Percentiles rank a stretch among this genome's conserved stretches.
phyloP scores from a whole-genome alignment of 2,329 filamentous ascomycete species.

The Pseudopyricularia cyperi region DNA sequence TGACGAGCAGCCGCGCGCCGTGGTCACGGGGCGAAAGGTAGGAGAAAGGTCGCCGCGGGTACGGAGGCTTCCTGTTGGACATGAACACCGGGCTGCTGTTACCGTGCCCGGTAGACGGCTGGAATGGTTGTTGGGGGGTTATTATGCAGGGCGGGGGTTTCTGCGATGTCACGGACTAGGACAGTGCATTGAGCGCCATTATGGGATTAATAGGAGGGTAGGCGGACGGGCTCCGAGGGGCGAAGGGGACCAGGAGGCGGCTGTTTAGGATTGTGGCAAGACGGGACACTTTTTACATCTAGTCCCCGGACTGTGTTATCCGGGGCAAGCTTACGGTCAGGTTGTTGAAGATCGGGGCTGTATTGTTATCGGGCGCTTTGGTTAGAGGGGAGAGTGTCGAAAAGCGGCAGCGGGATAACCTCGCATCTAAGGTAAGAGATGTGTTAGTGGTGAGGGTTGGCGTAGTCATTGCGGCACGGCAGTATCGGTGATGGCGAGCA shows the following conservation, averaged over 20 bases:
- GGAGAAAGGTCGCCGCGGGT: slow-evolving; percentile 19
- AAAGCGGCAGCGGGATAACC: too few relatives aligned
- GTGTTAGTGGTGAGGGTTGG: too few relatives aligned
- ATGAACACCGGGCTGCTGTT: slow-evolving; percentile 14
- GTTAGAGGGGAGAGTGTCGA: too few relatives aligned
- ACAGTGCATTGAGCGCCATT: slow-evolving; percentile 16
- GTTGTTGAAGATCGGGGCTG: not conserved
- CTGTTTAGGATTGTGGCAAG: slow-evolving; percentile 17
- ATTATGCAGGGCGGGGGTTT: slow-evolving; percentile 17
- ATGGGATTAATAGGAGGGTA: slow-evolving; percentile 9
- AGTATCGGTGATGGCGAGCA: too few relatives aligned
- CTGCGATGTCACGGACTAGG: slow-evolving; percentile 14
- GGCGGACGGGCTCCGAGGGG: slow-evolving; percentile 19
- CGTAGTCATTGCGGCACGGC: too few relatives aligned
- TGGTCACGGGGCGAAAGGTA: too few relatives aligned
- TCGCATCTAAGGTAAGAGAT: too few relatives aligned
- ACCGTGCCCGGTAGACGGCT: slow-evolving; percentile 19
- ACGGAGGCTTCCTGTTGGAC: slow-evolving; percentile 13
- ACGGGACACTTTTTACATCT: slow-evolving; percentile 14
- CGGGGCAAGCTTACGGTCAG: slow-evolving; percentile 16
- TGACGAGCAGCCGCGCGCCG: too few relatives aligned
- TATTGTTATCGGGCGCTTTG: too few relatives aligned
- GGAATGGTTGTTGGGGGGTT: slow-evolving; percentile 16
- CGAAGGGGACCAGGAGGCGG: slow-evolving; percentile 16
- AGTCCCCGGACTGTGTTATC: slow-evolving; percentile 16